Percentiles rank a stretch among this genome's conserved stretches.
These are phyloP conservation scores for Penicillium simplicissimum DNA, from an alignment of 495 filamentous ascomycete species.

Conservation along the genomic window DNA sequence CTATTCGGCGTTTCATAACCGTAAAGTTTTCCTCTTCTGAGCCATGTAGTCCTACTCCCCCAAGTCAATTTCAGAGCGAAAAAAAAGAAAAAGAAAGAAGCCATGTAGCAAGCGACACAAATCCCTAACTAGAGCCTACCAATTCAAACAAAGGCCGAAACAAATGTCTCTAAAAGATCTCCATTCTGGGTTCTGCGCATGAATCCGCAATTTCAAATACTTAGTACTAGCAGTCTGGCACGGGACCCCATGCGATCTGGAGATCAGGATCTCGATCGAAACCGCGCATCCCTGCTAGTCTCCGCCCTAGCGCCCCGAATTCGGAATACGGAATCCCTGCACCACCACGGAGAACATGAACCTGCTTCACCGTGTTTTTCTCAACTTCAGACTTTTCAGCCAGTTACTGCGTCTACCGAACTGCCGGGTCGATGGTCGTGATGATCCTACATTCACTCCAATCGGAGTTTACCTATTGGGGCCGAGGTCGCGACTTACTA, in stretches of 20 bases:
- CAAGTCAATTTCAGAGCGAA: not conserved
- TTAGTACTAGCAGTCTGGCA: not conserved
- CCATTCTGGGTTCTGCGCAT: not conserved
- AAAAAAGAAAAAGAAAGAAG: not conserved
- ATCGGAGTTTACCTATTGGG: not conserved
- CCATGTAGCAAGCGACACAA: not conserved
- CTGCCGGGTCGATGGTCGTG: not conserved
- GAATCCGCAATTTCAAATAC: slow-evolving; percentile 20
- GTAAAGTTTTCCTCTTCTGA: not conserved
- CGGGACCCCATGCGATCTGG: slow-evolving; percentile 9
- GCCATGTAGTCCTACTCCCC: not conserved
- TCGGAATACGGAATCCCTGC: too few species aligned
- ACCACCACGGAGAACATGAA: not conserved
- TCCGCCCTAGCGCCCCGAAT: slow-evolving; percentile 4
- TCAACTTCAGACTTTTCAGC: not conserved
- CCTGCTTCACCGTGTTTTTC: slow-evolving; percentile 5
- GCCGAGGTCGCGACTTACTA: not conserved
- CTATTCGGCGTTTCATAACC: too few species aligned
- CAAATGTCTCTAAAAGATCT: not conserved
- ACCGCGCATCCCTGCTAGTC: slow-evolving; percentile 20
- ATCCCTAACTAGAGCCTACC: not conserved
- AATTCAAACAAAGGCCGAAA: not conserved
- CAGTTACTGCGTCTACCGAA: not conserved
- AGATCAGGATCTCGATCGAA: slow-evolving; percentile 19
- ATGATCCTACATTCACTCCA: not conserved